These are phyloP conservation scores for Blastocystis sp. DNA, from an alignment of 352 stramenopile genomes.

Conservation along the genomic window DNA sequence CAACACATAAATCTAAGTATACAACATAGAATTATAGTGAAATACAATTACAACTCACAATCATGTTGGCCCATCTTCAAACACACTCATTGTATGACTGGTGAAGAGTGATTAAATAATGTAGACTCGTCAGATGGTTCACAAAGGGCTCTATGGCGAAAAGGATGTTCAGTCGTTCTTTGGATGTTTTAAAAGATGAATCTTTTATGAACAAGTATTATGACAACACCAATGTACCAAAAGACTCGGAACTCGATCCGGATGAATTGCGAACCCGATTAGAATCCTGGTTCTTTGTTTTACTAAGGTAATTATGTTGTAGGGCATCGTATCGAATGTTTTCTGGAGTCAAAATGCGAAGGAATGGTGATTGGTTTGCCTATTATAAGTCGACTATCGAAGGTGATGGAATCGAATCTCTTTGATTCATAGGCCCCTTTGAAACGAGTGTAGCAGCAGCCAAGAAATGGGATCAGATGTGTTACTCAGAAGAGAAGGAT, in stretches of 20 bases:
- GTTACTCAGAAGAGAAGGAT: conserved; percentile 11
- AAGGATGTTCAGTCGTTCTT: background rate
- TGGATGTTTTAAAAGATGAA: conserved; percentile 21
- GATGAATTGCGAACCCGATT: conserved; percentile 27
- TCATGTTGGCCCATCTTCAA: too few species aligned
- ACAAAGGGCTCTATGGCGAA: background rate
- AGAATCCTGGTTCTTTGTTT: background rate
- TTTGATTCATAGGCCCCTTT: background rate
- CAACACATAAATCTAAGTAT: too few species aligned
- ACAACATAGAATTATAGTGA: too few species aligned
- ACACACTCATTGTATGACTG: too few species aligned
- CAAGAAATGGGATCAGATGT: conserved; percentile 38
- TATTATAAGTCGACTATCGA: conserved; percentile 10
- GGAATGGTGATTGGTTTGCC: conserved; percentile 54
- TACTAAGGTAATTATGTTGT: background rate
- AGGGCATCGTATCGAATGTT: conserved; percentile 54
- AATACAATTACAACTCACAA: too few species aligned
- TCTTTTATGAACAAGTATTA: conserved; percentile 42
- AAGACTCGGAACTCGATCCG: conserved; percentile 1
- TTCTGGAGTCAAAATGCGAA: conserved; percentile 42
- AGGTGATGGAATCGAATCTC: background rate
- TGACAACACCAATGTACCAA: background rate
- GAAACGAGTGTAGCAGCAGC: conserved; percentile 49
- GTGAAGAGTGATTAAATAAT: too few species aligned
- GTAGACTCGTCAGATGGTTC: background rate